Evolutionary conservation across 2,329 filamentous ascomycete species (phyloP).

Genomic region (Berkeleyomyces rouxiae): DNA sequence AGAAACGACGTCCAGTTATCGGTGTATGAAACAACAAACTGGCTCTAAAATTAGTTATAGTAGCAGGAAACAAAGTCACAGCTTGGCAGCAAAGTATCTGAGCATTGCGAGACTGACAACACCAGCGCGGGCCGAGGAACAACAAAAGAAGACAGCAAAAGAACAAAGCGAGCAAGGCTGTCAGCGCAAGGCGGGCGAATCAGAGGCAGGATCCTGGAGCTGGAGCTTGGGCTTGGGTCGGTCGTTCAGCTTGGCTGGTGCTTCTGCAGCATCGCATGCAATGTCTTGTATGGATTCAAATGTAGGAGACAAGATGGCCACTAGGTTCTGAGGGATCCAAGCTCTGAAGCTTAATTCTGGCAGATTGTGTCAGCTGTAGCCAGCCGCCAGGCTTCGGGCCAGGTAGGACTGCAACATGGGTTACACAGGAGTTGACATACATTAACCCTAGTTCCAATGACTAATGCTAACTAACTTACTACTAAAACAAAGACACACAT

Average conservation of each 20-base stretch:
- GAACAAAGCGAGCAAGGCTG: neutral
- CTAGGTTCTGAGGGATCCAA: neutral
- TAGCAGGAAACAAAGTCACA: neutral
- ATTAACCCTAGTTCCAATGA: neutral
- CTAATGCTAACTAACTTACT: too few species aligned
- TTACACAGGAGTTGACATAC: too few species aligned
- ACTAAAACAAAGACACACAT: neutral
- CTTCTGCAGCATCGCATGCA: neutral
- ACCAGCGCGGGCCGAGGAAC: neutral
- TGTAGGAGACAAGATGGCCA: neutral
- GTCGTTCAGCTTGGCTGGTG: neutral
- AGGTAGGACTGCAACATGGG: too few species aligned
- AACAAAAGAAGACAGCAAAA: neutral
- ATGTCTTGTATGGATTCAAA: neutral
- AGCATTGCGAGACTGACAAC: too few species aligned
- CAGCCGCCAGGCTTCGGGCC: neutral
- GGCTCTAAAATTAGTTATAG: neutral
- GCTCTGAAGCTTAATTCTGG: neutral
- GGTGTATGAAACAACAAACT: neutral
- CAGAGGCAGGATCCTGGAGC: neutral
- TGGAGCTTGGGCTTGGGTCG: neutral
- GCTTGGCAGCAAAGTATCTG: neutral
- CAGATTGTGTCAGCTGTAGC: neutral
- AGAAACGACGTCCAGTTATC: neutral
- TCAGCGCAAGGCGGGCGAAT: neutral